Conservation (phyloP, 306 rosid genomes). For the Corylus heterophylla region DNA sequence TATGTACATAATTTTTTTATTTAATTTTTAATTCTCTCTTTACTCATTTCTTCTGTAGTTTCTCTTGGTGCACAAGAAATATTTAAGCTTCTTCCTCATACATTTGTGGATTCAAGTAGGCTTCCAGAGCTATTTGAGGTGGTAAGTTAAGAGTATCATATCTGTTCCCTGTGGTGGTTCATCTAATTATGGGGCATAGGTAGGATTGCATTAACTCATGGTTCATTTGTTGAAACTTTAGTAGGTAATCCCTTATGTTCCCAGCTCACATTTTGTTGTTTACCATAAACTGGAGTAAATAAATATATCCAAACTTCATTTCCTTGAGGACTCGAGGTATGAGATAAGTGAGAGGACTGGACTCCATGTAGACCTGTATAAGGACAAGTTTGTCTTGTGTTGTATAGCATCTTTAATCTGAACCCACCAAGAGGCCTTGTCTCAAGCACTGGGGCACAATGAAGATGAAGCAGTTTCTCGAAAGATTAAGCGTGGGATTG, state of each 20-base stretch:
- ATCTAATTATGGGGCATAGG: constrained; percentile 13
- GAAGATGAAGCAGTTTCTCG: neutral
- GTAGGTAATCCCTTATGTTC: neutral
- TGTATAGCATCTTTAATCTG: neutral
- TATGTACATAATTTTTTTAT: neutral
- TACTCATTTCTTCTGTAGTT: constrained; percentile 48
- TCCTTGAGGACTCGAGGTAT: neutral
- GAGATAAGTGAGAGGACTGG: neutral
- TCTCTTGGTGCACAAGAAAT: constrained; percentile 91
- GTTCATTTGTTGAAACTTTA: neutral
- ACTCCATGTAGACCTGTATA: neutral
- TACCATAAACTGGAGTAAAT: neutral
- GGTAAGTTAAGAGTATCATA: constrained; percentile 37
- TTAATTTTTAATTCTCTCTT: neutral
- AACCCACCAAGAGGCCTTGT: neutral
- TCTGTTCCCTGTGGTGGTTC: neutral
- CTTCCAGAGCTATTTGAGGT: constrained; percentile 52
- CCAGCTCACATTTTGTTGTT: neutral
- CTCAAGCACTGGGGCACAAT: neutral
- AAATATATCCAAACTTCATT: neutral
- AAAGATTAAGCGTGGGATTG: neutral
- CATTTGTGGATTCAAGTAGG: constrained; percentile 72
- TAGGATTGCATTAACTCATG: constrained; percentile 1
- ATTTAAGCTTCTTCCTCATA: constrained; percentile 90
- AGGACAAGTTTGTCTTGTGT: neutral